Evolutionary conservation across 139 green algal species (phyloP), one percentile per base, ranked within the genome.

Genomic region (Coccomyxa sp.): DNA sequence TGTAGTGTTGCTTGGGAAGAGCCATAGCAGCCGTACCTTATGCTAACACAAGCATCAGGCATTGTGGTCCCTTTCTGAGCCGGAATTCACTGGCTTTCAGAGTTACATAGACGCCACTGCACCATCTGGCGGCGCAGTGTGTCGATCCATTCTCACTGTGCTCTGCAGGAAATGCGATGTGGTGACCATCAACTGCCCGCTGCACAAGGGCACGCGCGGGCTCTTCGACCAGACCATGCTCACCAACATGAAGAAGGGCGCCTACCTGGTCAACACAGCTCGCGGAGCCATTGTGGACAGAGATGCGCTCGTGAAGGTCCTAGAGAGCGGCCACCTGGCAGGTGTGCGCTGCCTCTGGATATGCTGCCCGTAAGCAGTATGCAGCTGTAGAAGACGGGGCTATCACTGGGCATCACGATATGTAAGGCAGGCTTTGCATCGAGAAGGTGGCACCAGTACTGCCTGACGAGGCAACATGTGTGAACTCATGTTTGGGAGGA

Each of bases 181-280:
- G 44, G 14, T 58, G 44, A 29, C 16, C 14, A 58, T 16, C 44
- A 58, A 58, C 44, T 29, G 16, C 12, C 14, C 44, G 16, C 16
- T 12, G 12, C 14, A 58, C 14, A 58, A 58, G 16, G 44, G 44
- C 16, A 58, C 14, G 44, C 44, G 69, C 24, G 55, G 55, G 24
- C 40, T 83, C 40, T 83, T 83, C 36, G 38, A 80, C 39, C 58
- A 80, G n/a, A 70, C 78, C n/a, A n/a, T 74, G 0, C 38, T 84
- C 16, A 31, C 69, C n/a, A 74, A 74, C 31, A 84, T 84, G 80
- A 84, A 84, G 80, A 79, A 79, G 44, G 80, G 80, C 14, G 50
- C 80, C 36, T 81, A 39, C 14, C 69, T 84, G 80, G 41, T 84
- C 36, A 84, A 84, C 69, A 78, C 70, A 8, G 68, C 80, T 9